phyloP scores from a whole-genome alignment of 2,329 filamentous ascomycete species.

The Talaromyces sp. region DNA sequence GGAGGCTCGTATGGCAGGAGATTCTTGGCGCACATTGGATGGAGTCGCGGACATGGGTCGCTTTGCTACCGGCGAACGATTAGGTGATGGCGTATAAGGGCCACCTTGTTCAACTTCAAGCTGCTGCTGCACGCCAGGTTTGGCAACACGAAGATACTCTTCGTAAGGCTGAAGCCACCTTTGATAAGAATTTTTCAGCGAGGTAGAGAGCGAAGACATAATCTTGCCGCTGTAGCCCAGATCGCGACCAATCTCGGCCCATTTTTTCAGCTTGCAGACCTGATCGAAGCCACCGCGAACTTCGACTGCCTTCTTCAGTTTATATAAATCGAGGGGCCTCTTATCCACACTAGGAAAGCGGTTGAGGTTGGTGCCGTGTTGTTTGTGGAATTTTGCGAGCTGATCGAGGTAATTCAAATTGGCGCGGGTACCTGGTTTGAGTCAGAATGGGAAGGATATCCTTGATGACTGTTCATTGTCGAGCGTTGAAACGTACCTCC shows the following conservation, averaged over 20 bases:
- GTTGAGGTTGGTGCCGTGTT: slow-evolving; percentile 89
- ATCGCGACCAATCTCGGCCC: slow-evolving; percentile 96
- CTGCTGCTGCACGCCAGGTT: slow-evolving; percentile 94
- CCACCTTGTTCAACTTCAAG: slow-evolving; percentile 90
- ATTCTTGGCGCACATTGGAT: slow-evolving; percentile 55
- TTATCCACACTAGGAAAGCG: slow-evolving; percentile 96
- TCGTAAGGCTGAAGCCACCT: slow-evolving; percentile 97
- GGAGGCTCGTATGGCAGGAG: slow-evolving; percentile 61
- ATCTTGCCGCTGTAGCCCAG: slow-evolving; percentile 98
- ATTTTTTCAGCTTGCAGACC: slow-evolving; percentile 97
- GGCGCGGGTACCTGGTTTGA: slow-evolving; percentile 72
- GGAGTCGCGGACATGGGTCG: slow-evolving; percentile 42
- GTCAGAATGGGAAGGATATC: slow-evolving; percentile 37
- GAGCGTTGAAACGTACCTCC: slow-evolving; percentile 63
- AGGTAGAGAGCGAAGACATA: slow-evolving; percentile 97
- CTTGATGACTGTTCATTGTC: slow-evolving; percentile 29
- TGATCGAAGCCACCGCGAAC: slow-evolving; percentile 90
- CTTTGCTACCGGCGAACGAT: slow-evolving; percentile 68
- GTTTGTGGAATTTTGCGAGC: slow-evolving; percentile 92
- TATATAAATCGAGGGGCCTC: slow-evolving; percentile 90
- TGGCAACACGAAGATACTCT: slow-evolving; percentile 84
- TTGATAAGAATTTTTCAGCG: slow-evolving; percentile 96
- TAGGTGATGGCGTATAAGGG: slow-evolving; percentile 74
- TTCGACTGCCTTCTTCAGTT: slow-evolving; percentile 94
- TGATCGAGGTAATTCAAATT: slow-evolving; percentile 96